A percentile compares a stretch with the other conserved stretches of the same genome.
Conservation (phyloP, 805 yeast genomes). For the Candida parachauliodes region DNA sequence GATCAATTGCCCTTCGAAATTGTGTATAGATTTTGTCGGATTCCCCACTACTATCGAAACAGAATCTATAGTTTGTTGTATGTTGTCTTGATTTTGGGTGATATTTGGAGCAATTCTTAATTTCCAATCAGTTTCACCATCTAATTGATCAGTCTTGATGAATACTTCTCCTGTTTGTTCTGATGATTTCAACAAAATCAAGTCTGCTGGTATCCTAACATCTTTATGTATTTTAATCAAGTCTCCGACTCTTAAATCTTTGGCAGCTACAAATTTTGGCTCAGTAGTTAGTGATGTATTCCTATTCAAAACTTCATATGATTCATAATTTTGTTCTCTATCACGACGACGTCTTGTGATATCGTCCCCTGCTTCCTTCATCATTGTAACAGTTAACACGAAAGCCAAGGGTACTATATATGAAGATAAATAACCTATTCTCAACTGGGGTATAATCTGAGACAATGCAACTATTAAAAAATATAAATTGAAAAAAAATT, state of each 20-base stretch:
- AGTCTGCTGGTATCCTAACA: slow-evolving; percentile 89
- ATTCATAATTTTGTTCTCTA: slow-evolving; percentile 79
- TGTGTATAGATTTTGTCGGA: slow-evolving; percentile 82
- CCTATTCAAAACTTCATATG: slow-evolving; percentile 61
- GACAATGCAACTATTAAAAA: slow-evolving; percentile 91
- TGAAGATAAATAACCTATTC: slow-evolving; percentile 91
- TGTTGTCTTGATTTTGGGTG: slow-evolving; percentile 56
- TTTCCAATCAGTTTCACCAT: slow-evolving; percentile 99
- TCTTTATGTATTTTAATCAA: slow-evolving; percentile 75
- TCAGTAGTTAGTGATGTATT: slow-evolving; percentile 17
- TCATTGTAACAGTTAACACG: slow-evolving; percentile 88
- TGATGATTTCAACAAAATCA: slow-evolving; percentile 77
- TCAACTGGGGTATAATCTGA: slow-evolving; percentile 80
- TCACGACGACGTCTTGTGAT: slow-evolving; percentile 87
- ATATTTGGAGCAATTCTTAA: slow-evolving; percentile 70
- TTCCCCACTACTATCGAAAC: slow-evolving; percentile 61
- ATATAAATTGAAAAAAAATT: slow-evolving; percentile 91
- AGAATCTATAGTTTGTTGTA: slow-evolving; percentile 50
- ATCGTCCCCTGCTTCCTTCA: slow-evolving; percentile 94
- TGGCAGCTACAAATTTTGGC: slow-evolving; percentile 40
- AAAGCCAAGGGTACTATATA: slow-evolving; percentile 93
- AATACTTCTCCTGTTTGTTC: slow-evolving; percentile 76
- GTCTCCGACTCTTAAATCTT: slow-evolving; percentile 80
- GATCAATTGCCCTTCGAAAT: slow-evolving; percentile 71
- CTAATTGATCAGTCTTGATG: slow-evolving; percentile 94